Conservation (phyloP, 2,329 filamentous ascomycete genomes). For the Bertia moriformis region DNA sequence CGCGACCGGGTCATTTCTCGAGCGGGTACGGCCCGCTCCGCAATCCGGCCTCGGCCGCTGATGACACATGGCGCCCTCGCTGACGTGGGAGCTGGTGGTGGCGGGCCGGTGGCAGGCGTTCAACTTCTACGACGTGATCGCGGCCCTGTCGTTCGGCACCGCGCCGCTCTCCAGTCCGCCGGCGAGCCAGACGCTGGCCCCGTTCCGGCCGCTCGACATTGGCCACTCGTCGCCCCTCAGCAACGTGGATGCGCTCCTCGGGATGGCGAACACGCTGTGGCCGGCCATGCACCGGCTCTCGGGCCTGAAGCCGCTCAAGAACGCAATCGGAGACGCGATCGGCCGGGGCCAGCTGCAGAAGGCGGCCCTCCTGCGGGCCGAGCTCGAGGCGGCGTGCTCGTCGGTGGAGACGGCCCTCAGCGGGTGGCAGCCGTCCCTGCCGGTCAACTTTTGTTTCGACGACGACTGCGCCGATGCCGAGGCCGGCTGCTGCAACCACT, state of each 20-base stretch:
- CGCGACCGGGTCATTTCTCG: constrained; percentile 39
- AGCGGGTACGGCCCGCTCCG: constrained; percentile 29
- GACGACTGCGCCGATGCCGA: background rate
- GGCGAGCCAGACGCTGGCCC: constrained; percentile 27
- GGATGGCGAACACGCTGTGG: constrained; percentile 48
- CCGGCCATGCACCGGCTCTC: constrained; percentile 47
- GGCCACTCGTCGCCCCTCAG: constrained; percentile 25
- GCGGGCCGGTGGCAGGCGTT: constrained; percentile 36
- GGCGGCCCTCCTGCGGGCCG: constrained; percentile 26
- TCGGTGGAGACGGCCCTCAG: constrained; percentile 1
- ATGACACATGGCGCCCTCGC: background rate
- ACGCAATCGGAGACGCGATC: constrained; percentile 29
- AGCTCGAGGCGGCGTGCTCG: constrained; percentile 32
- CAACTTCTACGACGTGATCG: constrained; percentile 51
- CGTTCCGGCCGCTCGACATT: constrained; percentile 28
- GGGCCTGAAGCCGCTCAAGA: constrained; percentile 35
- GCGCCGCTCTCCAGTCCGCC: constrained; percentile 36
- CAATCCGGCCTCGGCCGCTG: background rate
- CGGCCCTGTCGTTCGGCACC: constrained; percentile 44
- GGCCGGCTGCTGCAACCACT: no score
- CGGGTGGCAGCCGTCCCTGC: no score
- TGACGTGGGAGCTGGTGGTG: constrained; percentile 8
- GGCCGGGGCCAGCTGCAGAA: constrained; percentile 24
- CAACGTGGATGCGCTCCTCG: constrained; percentile 42
- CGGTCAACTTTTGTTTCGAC: no score